These are phyloP conservation scores for Chalciporus chontae DNA, from an alignment of 768 basidiomycete genomes.

Conservation along the genomic window DNA sequence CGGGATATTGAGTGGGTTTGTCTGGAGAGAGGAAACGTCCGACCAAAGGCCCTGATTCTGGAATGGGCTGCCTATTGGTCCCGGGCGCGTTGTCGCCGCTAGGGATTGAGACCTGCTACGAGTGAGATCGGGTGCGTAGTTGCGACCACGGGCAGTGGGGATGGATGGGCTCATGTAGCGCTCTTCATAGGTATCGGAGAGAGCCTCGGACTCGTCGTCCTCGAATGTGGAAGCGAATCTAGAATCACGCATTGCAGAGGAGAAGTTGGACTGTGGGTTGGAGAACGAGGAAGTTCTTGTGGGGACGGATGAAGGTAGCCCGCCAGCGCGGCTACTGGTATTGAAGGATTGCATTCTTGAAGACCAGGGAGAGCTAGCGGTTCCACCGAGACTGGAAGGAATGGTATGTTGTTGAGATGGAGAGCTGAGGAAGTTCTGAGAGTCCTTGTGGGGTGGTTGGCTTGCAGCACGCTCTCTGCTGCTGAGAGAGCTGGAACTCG, in stretches of 20 bases:
- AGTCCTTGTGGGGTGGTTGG: slow-evolving; percentile 59
- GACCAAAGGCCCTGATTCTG: slow-evolving; percentile 50
- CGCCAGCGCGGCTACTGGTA: slow-evolving; percentile 31
- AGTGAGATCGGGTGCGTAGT: slow-evolving; percentile 57
- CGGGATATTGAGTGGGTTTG: slow-evolving; percentile 57
- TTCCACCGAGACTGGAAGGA: slow-evolving; percentile 44
- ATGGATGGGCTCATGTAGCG: slow-evolving; percentile 45
- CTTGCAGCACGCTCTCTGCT: slow-evolving; percentile 68
- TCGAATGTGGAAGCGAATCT: slow-evolving; percentile 77
- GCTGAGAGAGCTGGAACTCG: slow-evolving; percentile 41
- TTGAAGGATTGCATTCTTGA: slow-evolving; percentile 43
- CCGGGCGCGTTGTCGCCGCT: slow-evolving; percentile 53
- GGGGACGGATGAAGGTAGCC: slow-evolving; percentile 51
- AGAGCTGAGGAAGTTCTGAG: slow-evolving; percentile 45
- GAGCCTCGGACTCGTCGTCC: slow-evolving; percentile 70
- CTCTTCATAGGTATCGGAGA: slow-evolving; percentile 63
- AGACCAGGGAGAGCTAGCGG: slow-evolving; percentile 37
- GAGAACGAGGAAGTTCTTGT: slow-evolving; percentile 71
- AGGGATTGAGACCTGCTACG: slow-evolving; percentile 78
- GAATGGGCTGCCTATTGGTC: slow-evolving; percentile 48
- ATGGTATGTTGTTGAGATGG: slow-evolving; percentile 51
- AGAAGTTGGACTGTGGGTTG: slow-evolving; percentile 52
- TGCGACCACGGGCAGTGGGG: slow-evolving; percentile 47
- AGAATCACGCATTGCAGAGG: slow-evolving; percentile 61
- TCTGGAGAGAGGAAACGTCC: slow-evolving; percentile 44